Percentiles rank a stretch among this genome's conserved stretches.
phyloP scores from a whole-genome alignment of 1,139 yeast genomes.

The Suhomyces bokatorum region DNA sequence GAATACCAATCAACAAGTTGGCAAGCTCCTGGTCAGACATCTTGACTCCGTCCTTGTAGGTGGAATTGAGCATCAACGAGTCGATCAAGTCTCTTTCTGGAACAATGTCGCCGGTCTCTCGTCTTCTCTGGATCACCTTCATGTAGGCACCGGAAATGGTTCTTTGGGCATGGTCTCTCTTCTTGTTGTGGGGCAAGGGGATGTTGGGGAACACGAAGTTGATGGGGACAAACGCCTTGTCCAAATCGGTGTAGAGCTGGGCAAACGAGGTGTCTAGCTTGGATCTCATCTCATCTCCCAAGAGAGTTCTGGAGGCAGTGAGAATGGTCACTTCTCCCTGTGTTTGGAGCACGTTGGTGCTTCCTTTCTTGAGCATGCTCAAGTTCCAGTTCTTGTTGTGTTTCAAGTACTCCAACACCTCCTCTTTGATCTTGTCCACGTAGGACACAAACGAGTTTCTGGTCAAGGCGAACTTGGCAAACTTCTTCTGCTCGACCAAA shows the following conservation, averaged over 20 bases:
- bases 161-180: constrained; percentile 83
- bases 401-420: constrained; percentile 63
- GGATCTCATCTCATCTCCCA: constrained; percentile 88
- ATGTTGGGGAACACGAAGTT: constrained; percentile 92
- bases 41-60: constrained; percentile 86
- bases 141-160: constrained; percentile 78
- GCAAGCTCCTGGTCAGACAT: constrained; percentile 97
- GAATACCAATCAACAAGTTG: constrained; percentile 84
- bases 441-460: constrained; percentile 78
- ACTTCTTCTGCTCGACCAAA: constrained; percentile 97
- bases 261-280: constrained; percentile 84
- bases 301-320: constrained; percentile 87
- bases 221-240: constrained; percentile 92
- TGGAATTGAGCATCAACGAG: constrained; percentile 73
- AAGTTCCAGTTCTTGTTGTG: constrained; percentile 43
- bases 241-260: constrained; percentile 80
- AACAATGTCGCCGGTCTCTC: constrained; percentile 65
- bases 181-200: constrained; percentile 82
- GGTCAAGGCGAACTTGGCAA: constrained; percentile 86
- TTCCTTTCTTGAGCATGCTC: constrained; percentile 42
- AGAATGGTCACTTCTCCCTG: constrained; percentile 95
- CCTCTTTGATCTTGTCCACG: constrained; percentile 85
- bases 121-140: constrained; percentile 72
- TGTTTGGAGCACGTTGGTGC: constrained; percentile 68
- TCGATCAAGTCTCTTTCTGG: constrained; percentile 86